Evolutionary conservation across 139 green algal genomes (phyloP).

Genomic region (Pleodorina starrii): DNA sequence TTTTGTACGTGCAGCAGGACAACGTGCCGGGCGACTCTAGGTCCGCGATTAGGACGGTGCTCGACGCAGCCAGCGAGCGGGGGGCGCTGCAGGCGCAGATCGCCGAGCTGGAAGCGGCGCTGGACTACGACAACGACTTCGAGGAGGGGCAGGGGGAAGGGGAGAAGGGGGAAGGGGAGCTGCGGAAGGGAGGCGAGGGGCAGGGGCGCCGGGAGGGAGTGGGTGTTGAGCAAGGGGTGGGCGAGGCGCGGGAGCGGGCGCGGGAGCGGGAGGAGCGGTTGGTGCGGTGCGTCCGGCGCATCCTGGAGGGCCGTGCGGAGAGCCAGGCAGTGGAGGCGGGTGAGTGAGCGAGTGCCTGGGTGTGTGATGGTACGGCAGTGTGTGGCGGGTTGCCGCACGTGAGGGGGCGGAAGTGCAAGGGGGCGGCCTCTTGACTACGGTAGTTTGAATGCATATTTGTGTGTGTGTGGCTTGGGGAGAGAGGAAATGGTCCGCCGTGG

Average conservation of each 20-base stretch:
- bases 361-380: no score
- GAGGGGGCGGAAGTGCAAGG: no score
- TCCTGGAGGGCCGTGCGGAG: background rate
- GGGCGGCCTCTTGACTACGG: no score
- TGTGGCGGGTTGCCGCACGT: no score
- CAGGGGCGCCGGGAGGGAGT: background rate
- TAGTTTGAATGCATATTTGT: no score
- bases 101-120: slow-evolving; percentile 51
- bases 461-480: no score
- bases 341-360: background rate
- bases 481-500: no score
- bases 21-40: slow-evolving; percentile 42
- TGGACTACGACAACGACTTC: slow-evolving; percentile 5
- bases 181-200: background rate
- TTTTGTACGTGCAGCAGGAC: slow-evolving; percentile 47
- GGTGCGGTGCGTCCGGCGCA: slow-evolving; percentile 18
- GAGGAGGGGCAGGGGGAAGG: slow-evolving; percentile 10
- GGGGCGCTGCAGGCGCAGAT: slow-evolving; percentile 23
- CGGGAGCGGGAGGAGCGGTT: background rate
- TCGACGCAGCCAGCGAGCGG: background rate
- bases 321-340: background rate
- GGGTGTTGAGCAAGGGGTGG: no score
- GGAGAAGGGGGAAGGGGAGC: background rate
- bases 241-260: background rate
- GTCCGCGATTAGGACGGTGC: slow-evolving; percentile 25